Conservation (phyloP, 1,139 yeast genomes). For the Lodderomyces theae region DNA sequence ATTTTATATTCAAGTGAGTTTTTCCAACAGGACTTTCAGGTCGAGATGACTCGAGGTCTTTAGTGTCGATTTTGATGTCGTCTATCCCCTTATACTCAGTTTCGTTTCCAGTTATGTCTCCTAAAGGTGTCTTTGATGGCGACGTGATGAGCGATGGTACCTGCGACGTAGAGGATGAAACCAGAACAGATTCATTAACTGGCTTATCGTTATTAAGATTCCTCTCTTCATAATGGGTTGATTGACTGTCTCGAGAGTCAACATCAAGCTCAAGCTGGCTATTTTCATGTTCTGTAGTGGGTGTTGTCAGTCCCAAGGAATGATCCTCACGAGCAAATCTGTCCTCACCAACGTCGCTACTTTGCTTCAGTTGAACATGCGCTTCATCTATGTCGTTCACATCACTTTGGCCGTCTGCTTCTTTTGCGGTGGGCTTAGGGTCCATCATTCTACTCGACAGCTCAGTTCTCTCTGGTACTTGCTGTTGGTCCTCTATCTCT, state of each 20-base stretch:
- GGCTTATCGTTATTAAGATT: not conserved
- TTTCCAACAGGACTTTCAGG: constrained; percentile 1
- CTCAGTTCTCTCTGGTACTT: not conserved
- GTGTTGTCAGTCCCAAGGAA: not conserved
- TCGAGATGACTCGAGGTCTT: not conserved
- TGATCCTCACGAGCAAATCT: not conserved
- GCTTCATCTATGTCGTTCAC: not conserved
- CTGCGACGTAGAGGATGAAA: not conserved
- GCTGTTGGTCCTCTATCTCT: not conserved
- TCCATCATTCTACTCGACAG: not conserved
- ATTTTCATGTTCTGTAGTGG: not conserved
- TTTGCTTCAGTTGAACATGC: not conserved
- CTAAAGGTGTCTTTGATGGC: constrained; percentile 1
- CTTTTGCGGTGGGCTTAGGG: too few relatives aligned
- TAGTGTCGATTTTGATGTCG: constrained; percentile 4
- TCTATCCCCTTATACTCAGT: constrained; percentile 4
- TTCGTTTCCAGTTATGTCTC: constrained; percentile 4
- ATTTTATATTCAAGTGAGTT: constrained; percentile 5
- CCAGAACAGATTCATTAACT: not conserved
- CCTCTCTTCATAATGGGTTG: not conserved
- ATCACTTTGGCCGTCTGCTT: too few relatives aligned
- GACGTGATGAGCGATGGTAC: not conserved
- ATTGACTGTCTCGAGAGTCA: not conserved
- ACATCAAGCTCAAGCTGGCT: not conserved
- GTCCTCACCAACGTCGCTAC: not conserved